Percentiles rank a stretch among this genome's conserved stretches.
Conservation (phyloP, 2,329 filamentous ascomycete species). For the Fusarium sp. region DNA sequence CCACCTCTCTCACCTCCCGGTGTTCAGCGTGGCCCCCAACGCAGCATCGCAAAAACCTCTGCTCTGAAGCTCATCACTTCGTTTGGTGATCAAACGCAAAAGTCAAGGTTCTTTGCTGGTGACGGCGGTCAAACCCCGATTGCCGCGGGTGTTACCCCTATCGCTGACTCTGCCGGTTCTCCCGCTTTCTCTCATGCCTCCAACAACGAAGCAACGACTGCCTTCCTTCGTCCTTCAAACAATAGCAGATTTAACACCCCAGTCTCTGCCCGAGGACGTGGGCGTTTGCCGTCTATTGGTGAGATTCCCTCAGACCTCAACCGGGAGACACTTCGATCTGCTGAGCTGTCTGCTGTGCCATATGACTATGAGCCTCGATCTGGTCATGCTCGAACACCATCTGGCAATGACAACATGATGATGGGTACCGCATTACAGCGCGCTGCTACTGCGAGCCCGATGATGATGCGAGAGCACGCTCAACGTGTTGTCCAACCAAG, state of each 20-base stretch:
- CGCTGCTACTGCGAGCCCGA: conserved; percentile 73
- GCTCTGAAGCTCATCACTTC: conserved; percentile 91
- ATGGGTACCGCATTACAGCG: conserved; percentile 64
- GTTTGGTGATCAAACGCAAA: conserved; percentile 72
- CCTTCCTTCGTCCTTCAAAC: conserved; percentile 72
- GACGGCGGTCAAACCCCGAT: conserved; percentile 77
- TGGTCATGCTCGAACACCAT: conserved; percentile 49
- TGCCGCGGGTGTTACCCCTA: conserved; percentile 85
- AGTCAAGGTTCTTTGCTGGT: conserved; percentile 70
- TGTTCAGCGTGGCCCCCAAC: conserved; percentile 65
- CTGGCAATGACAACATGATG: conserved; percentile 54
- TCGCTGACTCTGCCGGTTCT: conserved; percentile 74
- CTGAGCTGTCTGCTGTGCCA: conserved; percentile 33
- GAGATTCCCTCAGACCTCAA: conserved; percentile 57
- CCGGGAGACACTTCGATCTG: conserved; percentile 42
- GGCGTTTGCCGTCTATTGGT: conserved; percentile 80
- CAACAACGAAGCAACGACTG: conserved; percentile 68
- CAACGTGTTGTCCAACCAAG: conserved; percentile 46
- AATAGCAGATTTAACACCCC: conserved; percentile 76
- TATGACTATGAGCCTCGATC: conserved; percentile 41
- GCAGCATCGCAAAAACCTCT: conserved; percentile 79
- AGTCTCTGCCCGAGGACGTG: conserved; percentile 67
- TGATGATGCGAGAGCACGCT: conserved; percentile 65
- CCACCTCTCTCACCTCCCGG: conserved; percentile 79
- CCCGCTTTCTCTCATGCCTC: conserved; percentile 66